Evolutionary conservation across 73 alveolate species (phyloP), one percentile per base, ranked within the genome.

Genomic region (Breviolum minutum): DNA sequence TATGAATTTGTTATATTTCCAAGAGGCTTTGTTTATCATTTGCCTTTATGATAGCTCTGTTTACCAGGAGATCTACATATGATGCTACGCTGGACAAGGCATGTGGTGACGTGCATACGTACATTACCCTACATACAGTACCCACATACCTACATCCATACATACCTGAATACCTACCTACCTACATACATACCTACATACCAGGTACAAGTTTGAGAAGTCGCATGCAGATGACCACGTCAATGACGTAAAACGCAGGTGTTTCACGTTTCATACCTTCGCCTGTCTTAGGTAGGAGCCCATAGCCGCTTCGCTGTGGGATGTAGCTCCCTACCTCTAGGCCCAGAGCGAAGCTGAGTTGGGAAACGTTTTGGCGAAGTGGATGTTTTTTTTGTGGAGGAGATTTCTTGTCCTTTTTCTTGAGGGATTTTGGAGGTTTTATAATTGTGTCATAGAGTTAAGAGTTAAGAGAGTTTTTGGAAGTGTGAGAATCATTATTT

Each of bases 241-340:
- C 54, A 40, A 40, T 3, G 54, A 3, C 54, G 54, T 40, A 40
- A 40, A 40, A n/a, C n/a, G n/a, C 54, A 40, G 54, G 54, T 40
- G 54, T 40, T 40, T 48, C n/a, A 11, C n/a, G n/a, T n/a, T 14
- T 48, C n/a, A 11, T 63, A 5, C 16, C 22, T 32, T 6, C 61
- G 9, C 63, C 69, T 9, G 73, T 54, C 48, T 16, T 0, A 91
- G 97, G 97, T 91, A 30, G 99, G 99, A 26, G 82, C 99, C 12
- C 99, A 93, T 71, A 93, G 99, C 77, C 90, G 99, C 54, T 93
- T 93, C 27, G 99, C 99, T 22, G 99, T 93, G n/a, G 99, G 99
- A 63, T 93, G 99, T 69, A 93, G 99, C 77, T 93, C 99, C 7
- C 70, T 93, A 29, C 99, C 99, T 22, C 71, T 93, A 14, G 99